phyloP scores from a whole-genome alignment of 371 early-diverging fungal species.

The Fennellomyces sp. region DNA sequence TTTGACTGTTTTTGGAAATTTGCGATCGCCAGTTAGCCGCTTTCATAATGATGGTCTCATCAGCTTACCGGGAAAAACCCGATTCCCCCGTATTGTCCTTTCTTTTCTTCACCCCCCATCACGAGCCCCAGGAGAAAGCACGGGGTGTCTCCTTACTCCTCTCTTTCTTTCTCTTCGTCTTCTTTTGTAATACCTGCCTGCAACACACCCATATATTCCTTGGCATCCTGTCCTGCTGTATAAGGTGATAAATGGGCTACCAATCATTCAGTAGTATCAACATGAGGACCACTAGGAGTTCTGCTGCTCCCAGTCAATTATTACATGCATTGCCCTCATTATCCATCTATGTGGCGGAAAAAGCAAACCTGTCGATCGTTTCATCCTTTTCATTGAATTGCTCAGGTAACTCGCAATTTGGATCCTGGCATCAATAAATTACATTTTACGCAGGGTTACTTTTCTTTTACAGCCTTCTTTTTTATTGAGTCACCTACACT shows the following conservation, averaged over 20 bases:
- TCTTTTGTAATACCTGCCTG: background rate
- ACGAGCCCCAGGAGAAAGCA: conserved; percentile 4
- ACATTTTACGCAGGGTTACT: background rate
- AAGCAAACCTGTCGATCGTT: background rate
- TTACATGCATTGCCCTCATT: background rate
- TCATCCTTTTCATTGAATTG: background rate
- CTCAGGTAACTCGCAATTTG: background rate
- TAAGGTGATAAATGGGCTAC: background rate
- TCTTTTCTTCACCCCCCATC: background rate
- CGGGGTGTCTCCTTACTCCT: conserved; percentile 1
- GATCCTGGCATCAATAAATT: background rate
- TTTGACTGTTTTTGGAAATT: conserved; percentile 1
- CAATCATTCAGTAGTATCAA: background rate
- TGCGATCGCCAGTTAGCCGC: background rate
- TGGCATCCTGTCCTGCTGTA: background rate
- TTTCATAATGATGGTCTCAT: conserved; percentile 5
- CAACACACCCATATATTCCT: background rate
- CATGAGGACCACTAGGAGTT: background rate
- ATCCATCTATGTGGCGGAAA: conserved; percentile 2
- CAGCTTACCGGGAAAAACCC: background rate
- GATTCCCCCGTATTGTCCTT: background rate
- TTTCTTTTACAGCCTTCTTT: background rate
- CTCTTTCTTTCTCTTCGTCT: background rate
- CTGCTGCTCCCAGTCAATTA: background rate
- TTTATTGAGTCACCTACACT: too few species aligned